Evolutionary conservation across 2,329 filamentous ascomycete species (phyloP), one percentile per base, ranked within the genome.

Genomic region (Dothistroma pini): DNA sequence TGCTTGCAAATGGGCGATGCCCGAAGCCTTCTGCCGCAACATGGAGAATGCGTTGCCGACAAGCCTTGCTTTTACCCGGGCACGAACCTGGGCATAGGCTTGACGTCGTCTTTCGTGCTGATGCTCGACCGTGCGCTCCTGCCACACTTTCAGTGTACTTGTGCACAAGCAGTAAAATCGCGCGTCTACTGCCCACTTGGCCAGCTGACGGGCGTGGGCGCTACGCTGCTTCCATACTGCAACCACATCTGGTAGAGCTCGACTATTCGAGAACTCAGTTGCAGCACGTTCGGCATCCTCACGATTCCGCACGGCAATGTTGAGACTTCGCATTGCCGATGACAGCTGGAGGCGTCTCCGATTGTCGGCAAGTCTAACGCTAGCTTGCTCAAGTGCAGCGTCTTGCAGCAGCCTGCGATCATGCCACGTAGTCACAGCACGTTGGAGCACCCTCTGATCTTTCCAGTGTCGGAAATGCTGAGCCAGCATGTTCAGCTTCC

Each of bases 151-250:
- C 56, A 86, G 65, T 2, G 77, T 74, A 48, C 74, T 76, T 8
- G 76, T 84, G 48, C 78, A 75, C n/a, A 82, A 68, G 41, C 84
- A 81, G 69, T 84, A 87, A 65, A 82, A 86, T 11, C 77, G 74
- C 25, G 83, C 84, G 70, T 83, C 79, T n/a, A 73, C 72, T 29
- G 84, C 81, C 82, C 81, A 83, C 25, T 75, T 75, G 49, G 82
- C 77, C 50, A 86, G 71, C 66, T 80, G 77, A 29, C 72, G 68
- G 11, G 80, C 71, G 63, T 84, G 77, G 16, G 77, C 72, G 7
- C 72, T 70, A 41, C 73, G 73, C 19, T 73, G 68, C 31, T 73
- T 71, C 63, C 78, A 72, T 16, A 66, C 70, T 1, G 72, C 65
- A 12, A 80, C 71, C 4, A 73, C 69, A 12, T 69, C 70, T 49